Evolutionary conservation across 2,329 filamentous ascomycete species (phyloP), one percentile per base, ranked within the genome.

Genomic region (Diplodia mutila): DNA sequence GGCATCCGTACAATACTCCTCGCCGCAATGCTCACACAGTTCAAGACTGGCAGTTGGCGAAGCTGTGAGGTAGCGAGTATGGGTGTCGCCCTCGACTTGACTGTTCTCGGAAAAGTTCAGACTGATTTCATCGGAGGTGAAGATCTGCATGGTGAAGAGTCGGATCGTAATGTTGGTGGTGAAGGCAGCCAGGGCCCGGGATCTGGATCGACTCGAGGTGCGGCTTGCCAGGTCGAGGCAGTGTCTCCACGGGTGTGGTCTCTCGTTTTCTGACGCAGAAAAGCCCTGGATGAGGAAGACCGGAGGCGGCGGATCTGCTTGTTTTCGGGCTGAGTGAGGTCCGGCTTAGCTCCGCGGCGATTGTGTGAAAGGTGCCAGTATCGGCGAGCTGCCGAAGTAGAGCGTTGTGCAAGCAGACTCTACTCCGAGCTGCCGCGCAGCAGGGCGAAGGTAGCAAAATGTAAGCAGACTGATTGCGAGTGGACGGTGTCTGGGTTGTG

Each of bases 1-100:
- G 9, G 27, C 39, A 23, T 66, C 53, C 8, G 52, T 9, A 46
- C 64, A 66, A 29, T 59, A 66, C 9, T 66, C 53, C 25, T 66
- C 64, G 5, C 52, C 52, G 21, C 54, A 57, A 32, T 57, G 54
- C 11, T 59, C 29, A 42, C 53, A 66, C 5, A 29, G 42, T 4
- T 18, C 16, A 48, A 66, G 39, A 7, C 64, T 59, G 11, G 64
- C 23, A 2, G 64, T 51, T 25, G 52, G 64, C 1, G 64, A 66
- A 5, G 14, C 25, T 16, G 52, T n/a, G 11, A 27, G 52, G 11
- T 57, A 12, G 9, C 39, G 29, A 16, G 52, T 51, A 2, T 27
- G n/a, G 21, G 16, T 29, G 12, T 21, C n/a, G 2, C 48, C 29
- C 11, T 63, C 32, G 29, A 16, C 29, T 27, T 51, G 23, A 51